A percentile compares a stretch with the other conserved stretches of the same genome.
phyloP scores from a whole-genome alignment of 176 grass and related monocot genomes.

The Carex scoparia region DNA sequence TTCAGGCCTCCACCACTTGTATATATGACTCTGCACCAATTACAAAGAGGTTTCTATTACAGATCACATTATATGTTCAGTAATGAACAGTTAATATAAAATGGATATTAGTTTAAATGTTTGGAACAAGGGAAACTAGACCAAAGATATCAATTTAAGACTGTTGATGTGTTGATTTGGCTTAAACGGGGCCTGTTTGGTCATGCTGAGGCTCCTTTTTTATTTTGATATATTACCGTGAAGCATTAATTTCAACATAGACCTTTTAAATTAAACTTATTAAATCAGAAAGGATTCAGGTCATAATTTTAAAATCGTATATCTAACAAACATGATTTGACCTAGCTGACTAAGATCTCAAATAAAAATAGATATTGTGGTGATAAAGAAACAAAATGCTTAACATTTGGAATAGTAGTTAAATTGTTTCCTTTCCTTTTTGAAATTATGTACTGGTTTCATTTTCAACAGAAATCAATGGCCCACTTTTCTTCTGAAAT shows the following conservation, averaged over 20 bases:
- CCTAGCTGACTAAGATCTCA: background rate
- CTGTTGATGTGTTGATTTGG: background rate
- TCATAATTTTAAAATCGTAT: background rate
- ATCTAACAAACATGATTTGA: background rate
- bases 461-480: background rate
- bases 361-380: background rate
- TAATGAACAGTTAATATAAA: background rate
- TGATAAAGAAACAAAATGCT: background rate
- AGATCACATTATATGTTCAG: background rate
- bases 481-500: background rate
- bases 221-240: background rate
- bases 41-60: conserved; percentile 5
- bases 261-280: background rate
- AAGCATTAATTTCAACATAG: background rate
- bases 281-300: background rate
- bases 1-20: conserved; percentile 86
- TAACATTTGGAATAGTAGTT: background rate
- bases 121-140: background rate
- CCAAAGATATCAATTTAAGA: background rate
- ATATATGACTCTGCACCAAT: conserved; percentile 52
- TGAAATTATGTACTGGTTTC: background rate
- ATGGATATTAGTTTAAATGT: background rate
- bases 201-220: background rate
- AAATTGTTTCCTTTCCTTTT: background rate
- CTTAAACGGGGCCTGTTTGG: background rate